These are phyloP conservation scores for Skeletonema potamos DNA, from an alignment of 108 stramenopile species.

Conservation along the genomic window DNA sequence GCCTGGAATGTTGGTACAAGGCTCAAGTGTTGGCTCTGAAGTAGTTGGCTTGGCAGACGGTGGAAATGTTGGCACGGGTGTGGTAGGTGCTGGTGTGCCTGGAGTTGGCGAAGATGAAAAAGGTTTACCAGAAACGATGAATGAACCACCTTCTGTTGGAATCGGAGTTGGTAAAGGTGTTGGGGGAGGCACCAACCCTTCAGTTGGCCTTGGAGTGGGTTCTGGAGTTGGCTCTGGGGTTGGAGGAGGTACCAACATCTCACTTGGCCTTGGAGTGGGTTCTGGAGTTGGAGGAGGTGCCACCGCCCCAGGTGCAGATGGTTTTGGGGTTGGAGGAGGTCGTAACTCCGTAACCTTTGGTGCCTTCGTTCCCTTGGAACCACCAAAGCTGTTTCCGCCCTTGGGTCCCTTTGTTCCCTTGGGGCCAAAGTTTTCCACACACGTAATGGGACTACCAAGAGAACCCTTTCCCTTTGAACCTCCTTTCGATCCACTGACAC, in stretches of 20 bases:
- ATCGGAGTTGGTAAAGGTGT: background rate
- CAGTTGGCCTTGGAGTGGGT: background rate
- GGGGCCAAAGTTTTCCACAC: too few species aligned
- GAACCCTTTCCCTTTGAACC: background rate
- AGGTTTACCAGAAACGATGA: background rate
- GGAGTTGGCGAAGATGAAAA: background rate
- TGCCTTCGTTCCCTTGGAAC: constrained; percentile 2
- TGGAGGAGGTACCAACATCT: too few species aligned
- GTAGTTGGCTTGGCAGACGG: too few species aligned
- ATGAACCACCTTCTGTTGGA: background rate
- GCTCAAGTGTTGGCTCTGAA: background rate
- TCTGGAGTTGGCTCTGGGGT: too few species aligned
- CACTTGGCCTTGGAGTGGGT: too few species aligned
- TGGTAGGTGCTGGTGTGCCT: too few species aligned
- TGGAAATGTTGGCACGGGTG: too few species aligned
- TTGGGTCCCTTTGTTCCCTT: constrained; percentile 11
- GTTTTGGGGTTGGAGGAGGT: background rate
- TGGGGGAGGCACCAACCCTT: background rate
- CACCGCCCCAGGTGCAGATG: background rate
- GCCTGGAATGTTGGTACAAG: background rate
- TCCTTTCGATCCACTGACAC: background rate
- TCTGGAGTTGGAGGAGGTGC: too few species aligned
- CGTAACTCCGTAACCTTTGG: background rate
- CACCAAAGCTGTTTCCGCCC: background rate
- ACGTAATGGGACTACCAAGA: too few species aligned